These are phyloP conservation scores for Hemileccinum impolitum DNA, from an alignment of 768 basidiomycete species.

Conservation along the genomic window DNA sequence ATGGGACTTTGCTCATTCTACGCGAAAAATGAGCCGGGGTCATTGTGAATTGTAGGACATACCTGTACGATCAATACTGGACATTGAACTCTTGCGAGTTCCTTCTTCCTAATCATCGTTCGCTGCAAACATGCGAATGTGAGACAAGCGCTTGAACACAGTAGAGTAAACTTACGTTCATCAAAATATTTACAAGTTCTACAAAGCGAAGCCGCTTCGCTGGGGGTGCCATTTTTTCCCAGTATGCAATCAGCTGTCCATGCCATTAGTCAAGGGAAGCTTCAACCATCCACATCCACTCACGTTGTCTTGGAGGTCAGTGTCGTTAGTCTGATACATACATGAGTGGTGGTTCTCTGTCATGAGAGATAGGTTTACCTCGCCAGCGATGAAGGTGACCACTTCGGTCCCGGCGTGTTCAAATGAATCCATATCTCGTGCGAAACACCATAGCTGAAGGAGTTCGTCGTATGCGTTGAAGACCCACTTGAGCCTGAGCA, in stretches of 20 bases:
- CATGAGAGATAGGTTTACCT: slow-evolving; percentile 38
- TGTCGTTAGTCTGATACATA: slow-evolving; percentile 27
- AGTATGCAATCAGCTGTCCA: slow-evolving; percentile 59
- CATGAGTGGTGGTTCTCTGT: slow-evolving; percentile 1
- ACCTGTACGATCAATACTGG: slow-evolving; percentile 70
- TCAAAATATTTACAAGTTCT: slow-evolving; percentile 51
- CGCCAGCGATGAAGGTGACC: slow-evolving; percentile 51
- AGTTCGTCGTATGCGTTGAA: slow-evolving; percentile 64
- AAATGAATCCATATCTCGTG: slow-evolving; percentile 62
- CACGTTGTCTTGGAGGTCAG: slow-evolving; percentile 65
- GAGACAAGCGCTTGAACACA: not conserved
- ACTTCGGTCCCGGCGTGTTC: slow-evolving; percentile 65
- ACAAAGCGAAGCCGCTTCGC: slow-evolving; percentile 47
- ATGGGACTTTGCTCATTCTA: slow-evolving; percentile 61
- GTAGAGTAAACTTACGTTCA: slow-evolving; percentile 48
- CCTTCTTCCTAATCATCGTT: slow-evolving; percentile 45
- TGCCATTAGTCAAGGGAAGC: slow-evolving; percentile 8
- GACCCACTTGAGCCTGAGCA: slow-evolving; percentile 51
- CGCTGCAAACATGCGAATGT: slow-evolving; percentile 39
- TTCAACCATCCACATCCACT: slow-evolving; percentile 18
- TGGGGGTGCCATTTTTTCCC: slow-evolving; percentile 58
- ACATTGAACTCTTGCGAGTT: slow-evolving; percentile 50
- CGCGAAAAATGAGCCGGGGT: slow-evolving; percentile 1
- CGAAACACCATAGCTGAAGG: slow-evolving; percentile 58
- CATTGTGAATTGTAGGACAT: slow-evolving; percentile 9